Conservation (phyloP, 345 rosid genomes). For the Kernera saxatilis region DNA sequence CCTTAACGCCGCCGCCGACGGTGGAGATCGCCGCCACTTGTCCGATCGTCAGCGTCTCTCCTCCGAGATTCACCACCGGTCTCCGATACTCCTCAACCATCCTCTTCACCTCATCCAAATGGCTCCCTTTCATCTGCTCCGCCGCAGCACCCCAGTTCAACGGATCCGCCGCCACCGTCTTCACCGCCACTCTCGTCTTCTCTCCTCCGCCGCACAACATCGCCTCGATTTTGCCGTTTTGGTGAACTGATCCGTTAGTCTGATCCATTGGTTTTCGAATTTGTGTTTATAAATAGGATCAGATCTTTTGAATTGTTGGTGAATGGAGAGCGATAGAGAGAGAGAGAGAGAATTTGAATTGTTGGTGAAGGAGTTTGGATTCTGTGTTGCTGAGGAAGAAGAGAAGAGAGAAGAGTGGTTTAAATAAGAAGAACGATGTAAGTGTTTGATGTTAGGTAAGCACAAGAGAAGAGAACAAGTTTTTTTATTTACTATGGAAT, state of each 20-base stretch:
- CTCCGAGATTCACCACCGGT: slow-evolving; percentile 58
- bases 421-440: slow-evolving; percentile 16
- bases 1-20: slow-evolving; percentile 27
- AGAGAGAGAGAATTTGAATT: slow-evolving; percentile 3
- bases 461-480: slow-evolving; percentile 1
- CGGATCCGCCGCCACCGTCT: slow-evolving; percentile 39
- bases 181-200: neutral
- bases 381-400: slow-evolving; percentile 19
- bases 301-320: slow-evolving; percentile 10
- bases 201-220: slow-evolving; percentile 21
- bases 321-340: neutral
- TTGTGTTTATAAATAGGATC: neutral
- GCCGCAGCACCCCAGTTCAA: slow-evolving; percentile 69
- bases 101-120: slow-evolving; percentile 66
- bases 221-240: neutral
- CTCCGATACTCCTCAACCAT: slow-evolving; percentile 66
- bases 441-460: slow-evolving; percentile 32
- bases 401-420: slow-evolving; percentile 23
- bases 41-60: slow-evolving; percentile 66
- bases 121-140: slow-evolving; percentile 77
- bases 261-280: slow-evolving; percentile 18
- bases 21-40: slow-evolving; percentile 64
- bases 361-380: neutral
- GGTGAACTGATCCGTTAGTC: slow-evolving; percentile 8
- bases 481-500: neutral